Evolutionary conservation across 2,329 filamentous ascomycete species (phyloP), one percentile per base, ranked within the genome.

Genomic region (Curvularia sp.): DNA sequence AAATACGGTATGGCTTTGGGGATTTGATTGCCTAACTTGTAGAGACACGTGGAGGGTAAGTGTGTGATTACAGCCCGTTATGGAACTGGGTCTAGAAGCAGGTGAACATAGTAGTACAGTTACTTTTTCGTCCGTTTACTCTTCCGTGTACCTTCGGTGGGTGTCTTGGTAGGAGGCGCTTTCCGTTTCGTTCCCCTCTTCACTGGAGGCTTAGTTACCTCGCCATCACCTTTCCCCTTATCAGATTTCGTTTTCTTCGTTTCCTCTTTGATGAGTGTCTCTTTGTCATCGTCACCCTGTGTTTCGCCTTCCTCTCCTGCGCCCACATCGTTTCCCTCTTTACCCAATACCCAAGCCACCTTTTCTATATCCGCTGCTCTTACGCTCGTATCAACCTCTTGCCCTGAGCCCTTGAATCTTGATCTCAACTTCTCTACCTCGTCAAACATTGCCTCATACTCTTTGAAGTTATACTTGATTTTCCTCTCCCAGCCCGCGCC

Each of bases 391-490:
- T 60, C 62, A 26, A 26, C 24, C 24, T 26, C 24, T 26, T 26
- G 24, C 70, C 90, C 84, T 49, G 91, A 72, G 1, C 9, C 47
- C 39, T 18, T 49, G 4, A 75, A 49, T 35, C 74, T 70, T 55
- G 22, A 33, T 49, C 62, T 62, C 50, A 79, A 22, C 51, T 62
- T 59, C 49, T 64, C 38, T 6, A 81, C 70, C 26, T 59, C 67
- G 4, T 72, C 68, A 35, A 82, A 79, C 24, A 94, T 73, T n/a
- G 78, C 75, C 41, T 79, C 74, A 66, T 93, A 94, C 76, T 93
- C 90, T 65, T 87, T 87, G 20, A 78, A 75, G 42, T 82, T 89
- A 76, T 95, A 95, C 75, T 88, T 90, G 73, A 92, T 88, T 56
- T 74, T 75, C 53, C 80, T 70, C 35, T 78, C 73, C 83, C 82